phyloP scores from a whole-genome alignment of 2,329 filamentous ascomycete species.

The Huntiella savannae region DNA sequence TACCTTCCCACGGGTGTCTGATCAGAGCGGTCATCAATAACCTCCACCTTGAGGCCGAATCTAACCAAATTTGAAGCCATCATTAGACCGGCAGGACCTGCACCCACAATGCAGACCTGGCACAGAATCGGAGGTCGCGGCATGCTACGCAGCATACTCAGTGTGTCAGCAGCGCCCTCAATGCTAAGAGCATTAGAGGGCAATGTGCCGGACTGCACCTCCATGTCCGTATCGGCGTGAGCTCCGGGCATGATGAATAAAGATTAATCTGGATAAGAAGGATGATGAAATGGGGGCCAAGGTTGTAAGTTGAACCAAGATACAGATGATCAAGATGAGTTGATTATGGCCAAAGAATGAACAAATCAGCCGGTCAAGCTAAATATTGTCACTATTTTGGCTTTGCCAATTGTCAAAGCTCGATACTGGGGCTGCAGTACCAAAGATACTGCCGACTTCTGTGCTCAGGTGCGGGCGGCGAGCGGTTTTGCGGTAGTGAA shows the following conservation, averaged over 20 bases:
- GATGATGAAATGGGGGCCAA: conserved; percentile 14
- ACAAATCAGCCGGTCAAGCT: too few relatives aligned
- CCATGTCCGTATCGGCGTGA: conserved; percentile 18
- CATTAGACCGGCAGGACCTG: conserved; percentile 37
- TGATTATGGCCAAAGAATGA: too few relatives aligned
- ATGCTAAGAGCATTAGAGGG: conserved; percentile 17
- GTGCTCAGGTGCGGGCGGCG: too few relatives aligned
- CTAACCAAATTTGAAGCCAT: conserved; percentile 36
- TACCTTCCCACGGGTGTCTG: conserved; percentile 45
- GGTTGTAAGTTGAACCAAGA: not conserved
- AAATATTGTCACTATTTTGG: too few relatives aligned
- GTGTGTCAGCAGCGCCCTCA: conserved; percentile 23
- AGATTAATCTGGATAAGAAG: too few relatives aligned
- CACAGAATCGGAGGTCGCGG: conserved; percentile 27
- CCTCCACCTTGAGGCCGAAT: conserved; percentile 43
- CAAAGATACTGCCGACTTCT: too few relatives aligned
- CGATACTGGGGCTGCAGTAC: too few relatives aligned
- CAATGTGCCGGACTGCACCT: conserved; percentile 15
- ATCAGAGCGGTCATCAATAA: conserved; percentile 50
- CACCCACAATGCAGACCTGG: conserved; percentile 34
- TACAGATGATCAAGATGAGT: too few relatives aligned
- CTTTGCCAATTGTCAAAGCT: too few relatives aligned
- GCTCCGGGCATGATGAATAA: conserved; percentile 17
- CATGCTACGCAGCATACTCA: conserved; percentile 30
- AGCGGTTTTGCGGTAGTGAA: too few relatives aligned